phyloP scores from a whole-genome alignment of 1,284 basidiomycete species.

The Calocybe gambosa region DNA sequence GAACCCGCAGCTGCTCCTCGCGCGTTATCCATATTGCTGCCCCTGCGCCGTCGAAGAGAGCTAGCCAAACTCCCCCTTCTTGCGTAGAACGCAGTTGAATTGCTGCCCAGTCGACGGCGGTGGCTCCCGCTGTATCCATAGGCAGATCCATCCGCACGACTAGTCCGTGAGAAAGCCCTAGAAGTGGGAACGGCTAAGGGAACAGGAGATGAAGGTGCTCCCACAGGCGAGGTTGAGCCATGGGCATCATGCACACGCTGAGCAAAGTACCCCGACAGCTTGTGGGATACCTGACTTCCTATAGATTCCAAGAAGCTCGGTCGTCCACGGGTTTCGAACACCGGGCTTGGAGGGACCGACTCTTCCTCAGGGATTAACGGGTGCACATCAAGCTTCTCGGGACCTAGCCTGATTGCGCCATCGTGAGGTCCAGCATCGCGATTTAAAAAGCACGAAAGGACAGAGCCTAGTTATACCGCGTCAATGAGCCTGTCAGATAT shows the following conservation, averaged over 20 bases:
- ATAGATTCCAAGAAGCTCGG: constrained; percentile 33
- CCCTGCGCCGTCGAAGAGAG: constrained; percentile 42
- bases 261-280: constrained; percentile 51
- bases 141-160: constrained; percentile 65
- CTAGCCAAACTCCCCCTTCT: constrained; percentile 45
- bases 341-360: constrained; percentile 35
- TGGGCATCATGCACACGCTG: constrained; percentile 40
- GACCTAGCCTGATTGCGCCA: constrained; percentile 74
- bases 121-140: constrained; percentile 65
- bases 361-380: constrained; percentile 60
- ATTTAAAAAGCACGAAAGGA: constrained; percentile 85
- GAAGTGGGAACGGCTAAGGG: constrained; percentile 41
- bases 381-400: constrained; percentile 56
- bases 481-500: neutral
- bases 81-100: constrained; percentile 31
- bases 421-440: constrained; percentile 86
- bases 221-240: constrained; percentile 15
- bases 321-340: constrained; percentile 37
- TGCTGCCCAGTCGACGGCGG: constrained; percentile 48
- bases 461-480: constrained; percentile 50
- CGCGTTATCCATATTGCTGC: constrained; percentile 39
- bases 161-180: constrained; percentile 48
- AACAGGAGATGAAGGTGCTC: constrained; percentile 33
- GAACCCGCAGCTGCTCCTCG: constrained; percentile 33
- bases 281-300: constrained; percentile 41